These are phyloP conservation scores for Cladosporium velox DNA, from an alignment of 2,329 filamentous ascomycete species.

Conservation along the genomic window DNA sequence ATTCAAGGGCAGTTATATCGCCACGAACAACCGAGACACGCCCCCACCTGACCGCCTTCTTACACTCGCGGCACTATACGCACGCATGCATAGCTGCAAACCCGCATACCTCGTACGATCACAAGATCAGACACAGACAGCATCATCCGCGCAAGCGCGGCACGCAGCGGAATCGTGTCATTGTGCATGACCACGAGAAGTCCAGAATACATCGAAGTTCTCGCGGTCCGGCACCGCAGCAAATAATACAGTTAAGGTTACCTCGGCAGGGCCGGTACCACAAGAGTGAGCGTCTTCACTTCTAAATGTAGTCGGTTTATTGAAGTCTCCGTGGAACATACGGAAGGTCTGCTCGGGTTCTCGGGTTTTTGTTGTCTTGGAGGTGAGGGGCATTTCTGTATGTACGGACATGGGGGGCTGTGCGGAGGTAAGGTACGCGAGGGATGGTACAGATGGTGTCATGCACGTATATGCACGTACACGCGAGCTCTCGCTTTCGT, in stretches of 20 bases:
- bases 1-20: background rate
- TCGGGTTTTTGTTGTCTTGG: background rate
- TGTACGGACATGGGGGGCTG: background rate
- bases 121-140: conserved; percentile 2
- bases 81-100: background rate
- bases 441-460: background rate
- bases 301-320: background rate
- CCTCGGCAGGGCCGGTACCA: background rate
- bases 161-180: background rate
- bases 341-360: conserved; percentile 7
- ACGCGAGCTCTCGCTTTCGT: background rate
- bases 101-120: conserved; percentile 7
- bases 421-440: background rate
- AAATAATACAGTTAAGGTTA: background rate
- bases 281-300: background rate
- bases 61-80: background rate
- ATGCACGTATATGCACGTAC: background rate
- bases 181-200: conserved; percentile 2
- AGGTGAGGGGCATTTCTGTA: background rate
- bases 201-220: background rate
- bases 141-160: conserved; percentile 4
- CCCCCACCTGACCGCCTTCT: background rate
- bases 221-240: background rate
- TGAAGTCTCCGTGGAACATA: conserved; percentile 1
- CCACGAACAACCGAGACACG: background rate